These are phyloP conservation scores for Syncephalis fuscata DNA, from an alignment of 371 early-diverging fungal genomes.

Conservation along the genomic window DNA sequence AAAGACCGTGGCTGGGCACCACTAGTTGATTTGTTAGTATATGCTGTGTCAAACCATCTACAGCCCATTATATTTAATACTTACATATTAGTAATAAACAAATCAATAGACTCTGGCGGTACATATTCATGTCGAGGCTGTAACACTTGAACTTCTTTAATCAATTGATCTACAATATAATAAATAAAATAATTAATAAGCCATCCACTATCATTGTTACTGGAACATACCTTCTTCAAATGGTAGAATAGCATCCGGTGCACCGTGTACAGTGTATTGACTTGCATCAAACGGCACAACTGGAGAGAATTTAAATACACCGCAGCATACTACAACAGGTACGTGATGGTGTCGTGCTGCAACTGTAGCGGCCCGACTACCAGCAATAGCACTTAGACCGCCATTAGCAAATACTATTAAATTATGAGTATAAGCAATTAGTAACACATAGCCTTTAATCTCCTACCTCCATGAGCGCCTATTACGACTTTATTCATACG, in stretches of 20 bases:
- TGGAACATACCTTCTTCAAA: slow-evolving; percentile 67
- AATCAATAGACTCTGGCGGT: slow-evolving; percentile 64
- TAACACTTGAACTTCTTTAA: slow-evolving; percentile 57
- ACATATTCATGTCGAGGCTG: slow-evolving; percentile 88
- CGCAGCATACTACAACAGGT: slow-evolving; percentile 75
- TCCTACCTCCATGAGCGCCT: slow-evolving; percentile 72
- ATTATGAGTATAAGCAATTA: too few species aligned
- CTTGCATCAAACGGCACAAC: slow-evolving; percentile 77
- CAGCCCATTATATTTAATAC: slow-evolving; percentile 6
- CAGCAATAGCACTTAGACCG: slow-evolving; percentile 69
- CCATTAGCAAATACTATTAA: slow-evolving; percentile 89
- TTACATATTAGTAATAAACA: slow-evolving; percentile 84
- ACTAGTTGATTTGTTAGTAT: too few species aligned
- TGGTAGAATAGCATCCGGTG: slow-evolving; percentile 64
- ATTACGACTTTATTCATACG: slow-evolving; percentile 94
- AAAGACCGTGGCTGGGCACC: too few species aligned
- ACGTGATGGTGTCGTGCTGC: slow-evolving; percentile 85
- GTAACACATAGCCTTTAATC: too few species aligned
- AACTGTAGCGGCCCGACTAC: slow-evolving; percentile 67
- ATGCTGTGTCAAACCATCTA: too few species aligned
- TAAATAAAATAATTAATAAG: neutral
- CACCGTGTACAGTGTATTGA: slow-evolving; percentile 49
- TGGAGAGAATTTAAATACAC: slow-evolving; percentile 76
- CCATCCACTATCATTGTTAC: too few species aligned
- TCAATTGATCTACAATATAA: slow-evolving; percentile 39